These are phyloP conservation scores for Citrus cavaleriei DNA, from an alignment of 345 rosid species.

Conservation along the genomic window DNA sequence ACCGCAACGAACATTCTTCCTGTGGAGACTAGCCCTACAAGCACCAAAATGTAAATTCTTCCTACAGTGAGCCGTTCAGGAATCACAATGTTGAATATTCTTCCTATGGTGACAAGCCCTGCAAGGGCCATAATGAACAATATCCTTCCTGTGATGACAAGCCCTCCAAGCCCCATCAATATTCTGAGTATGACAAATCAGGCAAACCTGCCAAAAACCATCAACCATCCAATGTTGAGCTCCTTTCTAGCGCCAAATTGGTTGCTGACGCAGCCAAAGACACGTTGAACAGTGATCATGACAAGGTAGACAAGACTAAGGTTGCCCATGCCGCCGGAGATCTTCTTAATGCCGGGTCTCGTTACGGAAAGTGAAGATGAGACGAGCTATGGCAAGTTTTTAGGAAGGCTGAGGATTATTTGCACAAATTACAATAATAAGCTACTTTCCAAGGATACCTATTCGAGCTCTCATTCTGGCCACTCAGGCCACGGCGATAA, in stretches of 20 bases:
- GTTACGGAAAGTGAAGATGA: slow-evolving; percentile 62
- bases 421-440: not conserved
- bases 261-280: slow-evolving; percentile 61
- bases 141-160: not conserved
- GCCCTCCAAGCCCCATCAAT: not conserved
- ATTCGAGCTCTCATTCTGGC: not conserved
- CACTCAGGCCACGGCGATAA: not conserved
- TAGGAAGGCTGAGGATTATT: not conserved
- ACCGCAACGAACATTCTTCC: not conserved
- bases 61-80: not conserved
- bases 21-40: not conserved
- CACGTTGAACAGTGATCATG: slow-evolving; percentile 29
- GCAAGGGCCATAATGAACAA: not conserved
- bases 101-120: not conserved
- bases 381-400: slow-evolving; percentile 1
- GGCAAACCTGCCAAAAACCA: slow-evolving; percentile 1
- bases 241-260: slow-evolving; percentile 59
- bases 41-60: not conserved
- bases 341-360: slow-evolving; percentile 54
- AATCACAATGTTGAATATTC: not conserved
- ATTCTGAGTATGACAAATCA: not conserved
- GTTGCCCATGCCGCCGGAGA: slow-evolving; percentile 58
- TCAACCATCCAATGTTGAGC: slow-evolving; percentile 47
- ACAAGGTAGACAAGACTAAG: slow-evolving; percentile 46
- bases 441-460: not conserved